Evolutionary conservation across 2,329 filamentous ascomycete genomes (phyloP), one percentile per base, ranked within the genome.

Genomic region (Macrophomina tecta): DNA sequence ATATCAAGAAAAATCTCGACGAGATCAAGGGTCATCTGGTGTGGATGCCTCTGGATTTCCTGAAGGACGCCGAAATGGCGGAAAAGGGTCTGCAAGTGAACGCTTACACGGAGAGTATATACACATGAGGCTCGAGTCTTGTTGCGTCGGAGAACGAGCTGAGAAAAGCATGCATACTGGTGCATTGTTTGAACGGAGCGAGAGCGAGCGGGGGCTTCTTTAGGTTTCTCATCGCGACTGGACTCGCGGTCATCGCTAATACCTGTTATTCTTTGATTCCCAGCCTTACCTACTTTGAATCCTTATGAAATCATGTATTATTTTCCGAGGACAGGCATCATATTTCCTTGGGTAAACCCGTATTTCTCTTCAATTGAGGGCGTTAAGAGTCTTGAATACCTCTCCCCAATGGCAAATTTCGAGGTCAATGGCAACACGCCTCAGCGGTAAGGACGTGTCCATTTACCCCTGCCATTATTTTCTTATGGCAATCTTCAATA

Each of bases 1-100:
- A 96, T 65, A 88, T 95, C 6, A 86, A 91, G 16, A 78, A 85
- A 70, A 93, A 94, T 77, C 82, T 98, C 60, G 89, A 93, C 72
- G 85, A 90, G 74, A 88, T 98, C 71, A 90, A 89, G 80, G 94
- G 94, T 0, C 94, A 98, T 81, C 78, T 98, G 48, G 94, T 98
- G 6, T 96, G 92, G 92, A 94, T 97, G 89, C 93, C 93, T n/a
- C 78, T 98, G 73, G 87, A 93, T 53, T 98, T 97, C 76, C 79
- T 98, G 75, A 85, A 87, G 73, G 89, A 97, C 70, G 93, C 90
- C 0, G 86, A 92, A 72, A 96, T 98, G 93, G 94, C 94, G 0
- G 94, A 97, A 81, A 87, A 86, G 73, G 94, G 94, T 0, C 74
- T 98, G 78, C 90, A 93, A 79, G 88, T 98, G 48, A 98, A 98